Base-by-base conservation (phyloP, 2,329 filamentous ascomycete species). In the Cordyceps militaris region DNA sequence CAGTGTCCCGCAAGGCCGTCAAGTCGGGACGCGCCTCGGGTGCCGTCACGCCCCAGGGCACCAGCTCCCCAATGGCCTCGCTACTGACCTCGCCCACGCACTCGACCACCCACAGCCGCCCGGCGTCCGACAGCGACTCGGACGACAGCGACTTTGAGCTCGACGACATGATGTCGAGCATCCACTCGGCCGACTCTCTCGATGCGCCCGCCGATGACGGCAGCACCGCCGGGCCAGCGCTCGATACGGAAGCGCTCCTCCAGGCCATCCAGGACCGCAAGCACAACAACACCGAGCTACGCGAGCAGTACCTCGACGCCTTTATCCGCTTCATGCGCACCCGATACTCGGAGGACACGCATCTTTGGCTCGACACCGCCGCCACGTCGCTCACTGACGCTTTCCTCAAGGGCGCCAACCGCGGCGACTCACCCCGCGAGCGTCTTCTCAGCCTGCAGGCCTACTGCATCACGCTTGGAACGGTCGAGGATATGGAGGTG, bases 221-320 rank as follows among this genome's bases (percentile, higher is more conserved):
- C 32, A 16, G 23, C 28, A 75, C 79, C 26, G 70, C 77, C n/a
- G 70, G 77, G 19, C 70, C 77, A 50, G 78, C 79, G 26, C 89
- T 88, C 81, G 80, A 84, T 57, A 65, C 69, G 34, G 76, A 79
- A 28, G 80, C 85, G 61, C 82, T 86, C 59, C 84, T 95, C 61
- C 79, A 86, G 49, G 84, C 88, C 63, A 81, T 96, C 28, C 78
- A 87, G 56, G 78, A 82, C 61, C 85, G 89, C 65, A 96, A 95
- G 77, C 84, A 87, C 63, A 90, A 86, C 71, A 91, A 85, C 63
- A 82, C 80, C 24, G 82, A 88, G 61, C 83, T 84, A 23, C 83
- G 91, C 54, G 87, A 91, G 65, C 66, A 71, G 23, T 64, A 70
- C 11, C 57, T 74, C 9, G 66, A 68, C 5, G 59, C 65, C 23